Conservation (phyloP, 805 yeast species). For the Ogataea neopini region DNA sequence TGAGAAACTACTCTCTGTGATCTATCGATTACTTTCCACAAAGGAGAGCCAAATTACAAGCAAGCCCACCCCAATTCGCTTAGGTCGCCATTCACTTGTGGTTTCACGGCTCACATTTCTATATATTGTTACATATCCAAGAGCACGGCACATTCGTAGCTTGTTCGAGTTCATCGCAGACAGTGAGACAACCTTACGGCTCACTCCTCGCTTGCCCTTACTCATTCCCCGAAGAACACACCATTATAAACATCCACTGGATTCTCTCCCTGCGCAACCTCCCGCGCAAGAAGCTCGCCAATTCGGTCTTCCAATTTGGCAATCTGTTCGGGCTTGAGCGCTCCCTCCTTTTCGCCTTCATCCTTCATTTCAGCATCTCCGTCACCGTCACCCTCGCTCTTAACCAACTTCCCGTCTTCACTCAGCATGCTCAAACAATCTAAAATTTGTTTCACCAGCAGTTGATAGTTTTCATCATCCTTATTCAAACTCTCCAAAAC, state of each 20-base stretch:
- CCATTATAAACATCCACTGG: conserved; percentile 58
- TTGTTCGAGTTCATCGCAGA: no score
- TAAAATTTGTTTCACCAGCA: conserved; percentile 48
- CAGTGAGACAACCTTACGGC: no score
- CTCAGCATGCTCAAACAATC: conserved; percentile 55
- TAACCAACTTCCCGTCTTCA: conserved; percentile 32
- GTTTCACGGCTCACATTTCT: no score
- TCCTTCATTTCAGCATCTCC: conserved; percentile 35
- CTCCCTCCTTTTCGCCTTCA: conserved; percentile 13
- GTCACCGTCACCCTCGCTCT: conserved; percentile 13
- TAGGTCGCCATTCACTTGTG: no score
- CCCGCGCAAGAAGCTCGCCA: conserved; percentile 58
- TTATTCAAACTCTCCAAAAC: conserved; percentile 42
- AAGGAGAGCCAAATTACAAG: no score
- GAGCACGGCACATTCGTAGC: no score
- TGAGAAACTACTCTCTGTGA: no score
- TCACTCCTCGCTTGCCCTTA: not conserved
- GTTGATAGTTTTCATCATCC: conserved; percentile 24
- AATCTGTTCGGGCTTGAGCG: conserved; percentile 33
- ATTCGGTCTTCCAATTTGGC: conserved; percentile 54
- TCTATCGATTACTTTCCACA: no score
- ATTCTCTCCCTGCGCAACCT: conserved; percentile 48
- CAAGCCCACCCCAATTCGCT: no score
- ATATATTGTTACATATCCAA: no score
- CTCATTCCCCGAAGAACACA: conserved; percentile 68